Percentiles rank a stretch among this genome's conserved stretches.
phyloP scores from a whole-genome alignment of 371 early-diverging fungal genomes.

The Polyrhizophydium stewartii region DNA sequence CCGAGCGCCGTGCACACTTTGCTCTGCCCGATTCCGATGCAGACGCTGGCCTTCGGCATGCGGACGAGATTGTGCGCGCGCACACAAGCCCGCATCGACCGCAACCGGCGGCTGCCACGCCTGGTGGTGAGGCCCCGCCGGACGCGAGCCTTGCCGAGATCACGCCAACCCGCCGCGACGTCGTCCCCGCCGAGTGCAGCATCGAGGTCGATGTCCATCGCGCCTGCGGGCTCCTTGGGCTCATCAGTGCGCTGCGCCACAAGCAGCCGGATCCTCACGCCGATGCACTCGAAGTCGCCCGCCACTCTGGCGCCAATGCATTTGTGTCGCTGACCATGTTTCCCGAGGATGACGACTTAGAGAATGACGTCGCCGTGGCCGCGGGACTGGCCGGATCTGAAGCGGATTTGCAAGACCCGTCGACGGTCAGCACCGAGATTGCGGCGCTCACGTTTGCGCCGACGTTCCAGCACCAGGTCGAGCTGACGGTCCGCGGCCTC shows the following conservation, averaged over 20 bases:
- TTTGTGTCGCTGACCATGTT: slow-evolving; percentile 9
- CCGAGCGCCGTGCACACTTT: too few species aligned
- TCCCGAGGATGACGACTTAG: slow-evolving; percentile 1
- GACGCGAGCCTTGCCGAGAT: too few species aligned
- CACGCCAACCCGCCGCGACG: too few species aligned
- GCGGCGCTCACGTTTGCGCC: slow-evolving; percentile 25
- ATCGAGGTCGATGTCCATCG: slow-evolving; percentile 12
- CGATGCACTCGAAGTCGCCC: slow-evolving; percentile 10
- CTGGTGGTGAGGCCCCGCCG: neutral
- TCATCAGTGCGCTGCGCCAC: slow-evolving; percentile 7
- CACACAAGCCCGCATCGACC: neutral
- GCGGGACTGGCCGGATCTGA: neutral
- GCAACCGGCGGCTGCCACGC: neutral
- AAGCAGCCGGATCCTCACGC: slow-evolving; percentile 5
- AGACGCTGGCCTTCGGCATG: too few species aligned
- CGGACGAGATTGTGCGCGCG: too few species aligned
- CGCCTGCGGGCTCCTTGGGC: slow-evolving; percentile 23
- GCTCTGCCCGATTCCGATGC: too few species aligned
- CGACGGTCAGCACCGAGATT: slow-evolving; percentile 10
- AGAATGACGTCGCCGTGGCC: slow-evolving; percentile 1
- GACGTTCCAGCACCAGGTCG: slow-evolving; percentile 8
- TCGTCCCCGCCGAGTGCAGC: neutral
- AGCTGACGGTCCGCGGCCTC: slow-evolving; percentile 12
- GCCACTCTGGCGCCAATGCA: slow-evolving; percentile 11
- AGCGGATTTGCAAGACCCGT: neutral